A percentile compares a stretch with the other conserved stretches of the same genome.
Evolutionary conservation across 2,329 filamentous ascomycete species (phyloP).

Genomic region (Neonectria magnoliae): DNA sequence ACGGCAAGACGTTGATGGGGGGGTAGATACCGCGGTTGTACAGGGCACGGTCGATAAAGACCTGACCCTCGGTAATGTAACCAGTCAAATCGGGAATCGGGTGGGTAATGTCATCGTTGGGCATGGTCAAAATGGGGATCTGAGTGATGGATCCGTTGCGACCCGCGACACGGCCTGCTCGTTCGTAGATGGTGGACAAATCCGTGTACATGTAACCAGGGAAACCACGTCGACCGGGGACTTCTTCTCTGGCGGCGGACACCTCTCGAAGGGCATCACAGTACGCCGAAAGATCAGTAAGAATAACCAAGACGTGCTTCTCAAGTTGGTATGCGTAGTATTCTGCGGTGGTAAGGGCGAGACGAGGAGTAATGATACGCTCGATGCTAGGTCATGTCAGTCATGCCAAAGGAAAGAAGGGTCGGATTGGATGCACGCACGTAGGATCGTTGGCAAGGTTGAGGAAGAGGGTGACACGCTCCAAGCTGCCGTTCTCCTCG

Average conservation of each 20-base stretch:
- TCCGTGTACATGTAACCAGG: conserved; percentile 99
- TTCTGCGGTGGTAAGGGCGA: conserved; percentile 96
- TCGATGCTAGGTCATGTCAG: conserved; percentile 76
- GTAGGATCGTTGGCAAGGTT: conserved; percentile 99
- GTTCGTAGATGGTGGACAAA: conserved; percentile 99
- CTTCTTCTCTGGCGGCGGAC: conserved; percentile 97
- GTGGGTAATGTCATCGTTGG: conserved; percentile 99
- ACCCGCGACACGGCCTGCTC: conserved; percentile 95
- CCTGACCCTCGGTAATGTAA: conserved; percentile 99
- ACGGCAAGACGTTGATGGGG: conserved; percentile 97
- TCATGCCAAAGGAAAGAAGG: background rate
- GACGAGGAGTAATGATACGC: conserved; percentile 99
- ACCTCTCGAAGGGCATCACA: conserved; percentile 99
- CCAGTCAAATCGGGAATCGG: conserved; percentile 98
- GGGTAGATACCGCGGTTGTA: conserved; percentile 98
- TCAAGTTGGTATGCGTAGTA: conserved; percentile 99
- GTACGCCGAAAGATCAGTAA: conserved; percentile 97
- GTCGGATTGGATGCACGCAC: conserved; percentile 64
- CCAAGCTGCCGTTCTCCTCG: conserved; percentile 98
- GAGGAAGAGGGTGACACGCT: conserved; percentile 95
- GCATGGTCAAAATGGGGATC: conserved; percentile 99
- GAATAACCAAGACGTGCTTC: conserved; percentile 99
- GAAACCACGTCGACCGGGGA: conserved; percentile 98
- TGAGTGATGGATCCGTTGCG: conserved; percentile 99
- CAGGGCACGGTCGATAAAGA: conserved; percentile 93